These are phyloP conservation scores for Chaetomium sp. DNA, from an alignment of 2,329 filamentous ascomycete genomes.

Conservation along the genomic window DNA sequence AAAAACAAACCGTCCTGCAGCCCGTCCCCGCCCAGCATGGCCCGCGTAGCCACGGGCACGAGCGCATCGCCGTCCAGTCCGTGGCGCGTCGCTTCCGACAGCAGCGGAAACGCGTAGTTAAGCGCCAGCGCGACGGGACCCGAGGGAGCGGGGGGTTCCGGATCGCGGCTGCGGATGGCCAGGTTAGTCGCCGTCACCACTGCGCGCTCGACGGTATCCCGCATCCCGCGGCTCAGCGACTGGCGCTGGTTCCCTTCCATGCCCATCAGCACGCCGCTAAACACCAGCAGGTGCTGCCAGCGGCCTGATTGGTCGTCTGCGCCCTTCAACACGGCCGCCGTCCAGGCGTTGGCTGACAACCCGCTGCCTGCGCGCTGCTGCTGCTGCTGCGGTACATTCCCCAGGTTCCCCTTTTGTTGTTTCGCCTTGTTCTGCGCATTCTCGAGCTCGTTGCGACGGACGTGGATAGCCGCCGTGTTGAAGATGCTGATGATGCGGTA, in stretches of 20 bases:
- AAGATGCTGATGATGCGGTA: constrained; percentile 64
- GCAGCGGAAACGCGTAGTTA: constrained; percentile 67
- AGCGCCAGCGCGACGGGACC: constrained; percentile 62
- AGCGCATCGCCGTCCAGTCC: constrained; percentile 62
- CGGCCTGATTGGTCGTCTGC: constrained; percentile 54
- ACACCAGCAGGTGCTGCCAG: constrained; percentile 79
- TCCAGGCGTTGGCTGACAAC: constrained; percentile 47
- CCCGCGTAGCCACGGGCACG: constrained; percentile 61
- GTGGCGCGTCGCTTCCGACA: constrained; percentile 54
- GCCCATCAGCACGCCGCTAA: constrained; percentile 72
- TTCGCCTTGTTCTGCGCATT: constrained; percentile 20
- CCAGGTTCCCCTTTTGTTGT: neutral
- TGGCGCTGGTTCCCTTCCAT: constrained; percentile 59
- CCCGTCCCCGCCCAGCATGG: constrained; percentile 65
- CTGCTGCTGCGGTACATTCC: neutral
- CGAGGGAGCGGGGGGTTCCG: constrained; percentile 33
- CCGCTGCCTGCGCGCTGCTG: constrained; percentile 32
- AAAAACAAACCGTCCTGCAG: constrained; percentile 73
- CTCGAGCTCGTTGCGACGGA: constrained; percentile 44
- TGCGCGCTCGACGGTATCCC: constrained; percentile 63
- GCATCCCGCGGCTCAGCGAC: constrained; percentile 57
- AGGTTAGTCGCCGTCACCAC: constrained; percentile 70
- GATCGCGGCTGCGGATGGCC: constrained; percentile 46
- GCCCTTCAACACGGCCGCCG: constrained; percentile 50
- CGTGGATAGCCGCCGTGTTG: constrained; percentile 56